Evolutionary conservation across 805 yeast genomes (phyloP), one percentile per base, ranked within the genome.

Genomic region (Starmerella stigmatis): DNA sequence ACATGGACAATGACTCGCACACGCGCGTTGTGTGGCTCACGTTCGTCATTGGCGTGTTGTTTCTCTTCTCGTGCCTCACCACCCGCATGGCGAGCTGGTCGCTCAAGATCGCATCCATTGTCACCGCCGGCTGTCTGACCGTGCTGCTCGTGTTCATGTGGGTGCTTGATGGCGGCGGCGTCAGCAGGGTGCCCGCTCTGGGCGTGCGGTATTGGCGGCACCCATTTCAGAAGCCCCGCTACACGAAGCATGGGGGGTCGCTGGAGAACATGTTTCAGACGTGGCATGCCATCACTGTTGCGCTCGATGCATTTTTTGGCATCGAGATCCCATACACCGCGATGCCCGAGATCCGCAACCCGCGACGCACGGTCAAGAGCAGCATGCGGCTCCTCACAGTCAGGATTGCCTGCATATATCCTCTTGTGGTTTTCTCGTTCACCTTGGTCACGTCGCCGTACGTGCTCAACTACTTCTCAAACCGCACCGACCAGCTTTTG

Each of bases 1-100:
- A 67, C 26, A 62, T 81, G 29, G 57, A 73, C 17, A 37, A 34
- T 5, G n/a, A 43, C 69, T 11, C 66, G 78, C 61, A 31, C 22
- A 28, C 26, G 17, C 27, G 32, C 21, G 21, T 46, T 2, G 51
- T 54, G 7, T 54, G 51, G 46, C 40, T 52, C 25, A 48, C 52
- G 5, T 52, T 50, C 26, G 30, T 51, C 23, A 11, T 48, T 27
- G 44, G 37, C 16, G 12, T 48, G 6, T 19, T 46, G 26, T 12
- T 44, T 16, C n/a, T 29, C 5, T 25, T 42, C 29, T 42, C 48
- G 20, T 21, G 41, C 12, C 25, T 40, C n/a, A 15, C 46, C 3
- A 36, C 48, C 1, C 40, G 46, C 15, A 20, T 41, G 20, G 37
- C 32, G 16, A 48, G 45, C 25, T 46, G 42, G 17, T 27, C 43